A percentile compares a stretch with the other conserved stretches of the same genome.
These are phyloP conservation scores for Kwoniella sp. DNA, from an alignment of 768 basidiomycete genomes.

Conservation along the genomic window DNA sequence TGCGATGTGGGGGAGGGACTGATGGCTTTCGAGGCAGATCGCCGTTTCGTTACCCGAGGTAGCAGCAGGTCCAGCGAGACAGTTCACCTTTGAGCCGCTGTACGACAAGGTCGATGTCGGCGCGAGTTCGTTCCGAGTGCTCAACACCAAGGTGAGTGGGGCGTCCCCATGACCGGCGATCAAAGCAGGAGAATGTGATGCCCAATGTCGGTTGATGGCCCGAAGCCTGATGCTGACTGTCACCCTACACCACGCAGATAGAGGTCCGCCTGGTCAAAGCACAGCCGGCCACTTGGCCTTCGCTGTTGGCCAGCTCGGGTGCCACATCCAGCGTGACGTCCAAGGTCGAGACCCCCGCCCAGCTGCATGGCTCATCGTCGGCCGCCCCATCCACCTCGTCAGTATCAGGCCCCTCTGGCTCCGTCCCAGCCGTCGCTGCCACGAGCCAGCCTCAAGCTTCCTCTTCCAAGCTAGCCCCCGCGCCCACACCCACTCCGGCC, in stretches of 20 bases:
- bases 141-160: slow-evolving; percentile 64
- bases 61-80: slow-evolving; percentile 54
- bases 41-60: background rate
- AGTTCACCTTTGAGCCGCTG: slow-evolving; percentile 70
- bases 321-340: too few species aligned
- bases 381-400: too few species aligned
- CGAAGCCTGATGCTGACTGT: background rate
- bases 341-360: too few species aligned
- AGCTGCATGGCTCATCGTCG: too few species aligned
- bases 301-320: too few species aligned
- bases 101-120: slow-evolving; percentile 72
- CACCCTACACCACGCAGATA: slow-evolving; percentile 50
- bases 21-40: background rate
- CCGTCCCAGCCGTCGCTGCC: too few species aligned
- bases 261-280: slow-evolving; percentile 75
- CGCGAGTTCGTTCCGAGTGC: slow-evolving; percentile 62
- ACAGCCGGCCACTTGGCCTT: slow-evolving; percentile 63
- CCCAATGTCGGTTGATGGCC: too few species aligned
- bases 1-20: background rate
- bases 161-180: background rate
- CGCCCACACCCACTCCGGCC: slow-evolving; percentile 1
- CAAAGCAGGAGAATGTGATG: background rate
- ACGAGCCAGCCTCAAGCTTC: too few species aligned
- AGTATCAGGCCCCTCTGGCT: too few species aligned
- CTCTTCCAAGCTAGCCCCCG: background rate